Evolutionary conservation across 257 asterid species (phyloP), one percentile per base, ranked within the genome.

Genomic region (Leptodermis oblonga): DNA sequence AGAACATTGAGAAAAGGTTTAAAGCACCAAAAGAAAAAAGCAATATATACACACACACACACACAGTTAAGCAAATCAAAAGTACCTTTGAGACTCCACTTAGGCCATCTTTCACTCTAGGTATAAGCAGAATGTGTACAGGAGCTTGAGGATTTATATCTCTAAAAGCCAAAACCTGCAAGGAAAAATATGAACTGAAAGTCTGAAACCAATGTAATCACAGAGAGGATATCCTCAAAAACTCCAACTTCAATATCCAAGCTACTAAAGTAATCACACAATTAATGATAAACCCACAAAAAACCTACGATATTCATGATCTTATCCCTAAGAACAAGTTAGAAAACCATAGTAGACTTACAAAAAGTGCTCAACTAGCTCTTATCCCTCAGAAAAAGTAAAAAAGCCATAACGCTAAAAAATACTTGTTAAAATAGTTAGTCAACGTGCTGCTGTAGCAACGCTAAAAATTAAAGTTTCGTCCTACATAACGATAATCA

Each of bases 111-210:
- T 72, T 84, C 54, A 84, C 81, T 82, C 90, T 90, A 63, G 98
- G 98, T 72, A 92, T 88, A 75, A 92, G 76, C 55, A 92, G 56
- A 68, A 92, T 84, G 82, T 92, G 97, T 5, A 81, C 84, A 34
- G 97, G 98, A 11, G 96, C 96, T 75, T 88, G 96, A 22, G 97
- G 96, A 78, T 65, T 43, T 74, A 87, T 82, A 80, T 92, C 97
- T 88, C 93, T 88, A 81, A 92, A 92, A 76, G 98, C 98, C 56
- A 92, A 83, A 84, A 92, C 96, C 98, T 92, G 86, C 73, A 55
- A 70, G 67, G 52, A 42, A 58, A n/a, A 49, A 58, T 0, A 73
- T 70, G 64, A 22, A 49, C 14, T 23, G 10, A 69, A 36, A 49
- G 1, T 17, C 8, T n/a, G n/a, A 65, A 26, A 11, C 15, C 30